Base-by-base conservation (phyloP, 352 stramenopile species). In the Globisporangium echinulatum region DNA sequence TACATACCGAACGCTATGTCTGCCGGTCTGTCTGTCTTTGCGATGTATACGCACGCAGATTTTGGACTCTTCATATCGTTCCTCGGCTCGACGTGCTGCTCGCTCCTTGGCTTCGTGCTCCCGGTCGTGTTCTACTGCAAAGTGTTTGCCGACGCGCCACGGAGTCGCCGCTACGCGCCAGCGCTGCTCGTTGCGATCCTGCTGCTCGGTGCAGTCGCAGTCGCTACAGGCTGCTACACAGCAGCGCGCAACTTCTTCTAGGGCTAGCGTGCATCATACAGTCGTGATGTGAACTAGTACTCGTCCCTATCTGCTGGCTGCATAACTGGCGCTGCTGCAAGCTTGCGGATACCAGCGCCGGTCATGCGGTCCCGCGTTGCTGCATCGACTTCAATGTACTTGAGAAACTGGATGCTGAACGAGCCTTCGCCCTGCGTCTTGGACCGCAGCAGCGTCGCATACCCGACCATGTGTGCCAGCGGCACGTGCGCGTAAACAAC, bases 1-100 rank as follows among this genome's bases (percentile, higher is more conserved):
- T 33, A 33, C 25, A 33, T 33, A 33, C 25, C 25, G 25, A 33
- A 33, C 25, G 25, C 25, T 33, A 33, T 3, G 25, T 33, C 25
- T 33, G 25, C 25, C 25, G 2, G 25, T 33, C 2, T 33, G 2
- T 33, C 25, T 33, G 25, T 33, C 25, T 33, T 33, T 33, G 25
- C 25, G 25, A 33, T 33, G 25, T 33, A 33, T 33, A 33, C 25
- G 25, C 25, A 33, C 25, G 25, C 44, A 75, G 79, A 87, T 67
- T 95, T 95, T 75, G 85, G 85, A 36, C 70, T 74, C 44, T 93
- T 93, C 66, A 77, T 92, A 37, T 72, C 69, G 58, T 71, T 94
- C 58, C 82, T 94, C 25, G 85, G 85, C 7, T 72, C 75, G n/a
- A 87, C 73, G 54, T 89, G 87, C 52, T 94, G 85, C 52, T 82